Evolutionary conservation across 2,329 filamentous ascomycete species (phyloP), one percentile per base, ranked within the genome.

Genomic region (Huntiella decipiens): DNA sequence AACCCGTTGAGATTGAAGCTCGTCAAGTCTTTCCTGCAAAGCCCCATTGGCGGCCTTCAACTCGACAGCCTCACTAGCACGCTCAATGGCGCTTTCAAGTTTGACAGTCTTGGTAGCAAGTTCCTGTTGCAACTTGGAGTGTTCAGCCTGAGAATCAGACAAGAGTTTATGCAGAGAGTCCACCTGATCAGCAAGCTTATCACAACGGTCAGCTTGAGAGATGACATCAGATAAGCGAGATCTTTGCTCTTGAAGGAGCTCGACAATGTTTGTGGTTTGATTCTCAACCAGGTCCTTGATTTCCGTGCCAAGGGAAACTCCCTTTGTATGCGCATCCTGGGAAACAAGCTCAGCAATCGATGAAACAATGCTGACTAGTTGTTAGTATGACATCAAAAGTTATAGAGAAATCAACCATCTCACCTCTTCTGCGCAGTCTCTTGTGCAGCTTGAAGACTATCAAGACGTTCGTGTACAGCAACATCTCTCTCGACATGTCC

Each of bases 91-190:
- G 13, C 32, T 36, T 10, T 43, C 44, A 8, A 50, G 36, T 8
- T 41, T 40, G 28, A 33, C 38, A 11, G 44, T 35, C 31, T 46
- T 46, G 35, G 15, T 17, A 3, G 36, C 31, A n/a, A 50, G 44
- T 28, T 44, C 39, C 11, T 49, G 46, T 38, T 49, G 44, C 3
- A 45, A 13, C 5, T 40, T 37, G 12, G 40, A 16, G 4, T 19
- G 35, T 16, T 32, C 10, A 16, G 31, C 19, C 11, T 41, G 44
- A 4, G 44, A 40, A 28, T 46, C 48, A 32, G 33, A 37, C 5
- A 50, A 19, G 12, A 40, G n/a, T n/a, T n/a, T 28, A 13, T 44
- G 48, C 5, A 50, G 44, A 12, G 46, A 36, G 10, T 46, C 40
- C 5, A 46, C 15, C 28, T 17, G 39, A n/a, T 39, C 36, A 3